Evolutionary conservation across 257 asterid genomes (phyloP).

Genomic region (Capsicum baccatum): DNA sequence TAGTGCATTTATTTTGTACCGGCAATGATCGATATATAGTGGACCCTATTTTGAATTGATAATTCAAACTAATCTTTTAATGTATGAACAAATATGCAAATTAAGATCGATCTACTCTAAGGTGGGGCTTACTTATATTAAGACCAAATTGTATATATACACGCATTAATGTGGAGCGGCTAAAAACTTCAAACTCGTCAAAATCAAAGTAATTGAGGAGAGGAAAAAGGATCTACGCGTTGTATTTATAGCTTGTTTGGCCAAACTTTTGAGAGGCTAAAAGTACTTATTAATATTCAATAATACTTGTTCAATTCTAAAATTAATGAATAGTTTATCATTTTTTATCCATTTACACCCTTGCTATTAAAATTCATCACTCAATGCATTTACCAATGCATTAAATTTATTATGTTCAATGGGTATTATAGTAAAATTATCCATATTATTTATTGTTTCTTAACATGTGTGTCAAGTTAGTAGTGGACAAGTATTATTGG

Average conservation of each 20-base stretch:
- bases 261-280: no score
- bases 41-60: not conserved
- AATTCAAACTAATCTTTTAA: not conserved
- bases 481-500: no score
- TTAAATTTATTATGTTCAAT: no score
- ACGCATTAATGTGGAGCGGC: not conserved
- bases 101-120: not conserved
- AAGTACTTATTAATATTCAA: no score
- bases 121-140: not conserved
- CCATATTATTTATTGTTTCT: no score
- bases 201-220: not conserved
- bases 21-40: not conserved
- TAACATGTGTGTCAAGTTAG: no score
- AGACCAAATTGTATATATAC: not conserved
- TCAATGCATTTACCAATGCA: no score
- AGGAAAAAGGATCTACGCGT: not conserved
- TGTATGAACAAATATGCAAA: not conserved
- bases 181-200: not conserved
- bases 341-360: no score
- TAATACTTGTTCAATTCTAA: no score
- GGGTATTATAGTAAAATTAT: no score
- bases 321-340: no score
- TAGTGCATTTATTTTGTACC: not conserved
- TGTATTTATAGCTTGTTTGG: not conserved
- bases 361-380: no score